A percentile compares a stretch with the other conserved stretches of the same genome.
Evolutionary conservation across 2,329 filamentous ascomycete genomes (phyloP).

Genomic region (Ascochyta fabae): DNA sequence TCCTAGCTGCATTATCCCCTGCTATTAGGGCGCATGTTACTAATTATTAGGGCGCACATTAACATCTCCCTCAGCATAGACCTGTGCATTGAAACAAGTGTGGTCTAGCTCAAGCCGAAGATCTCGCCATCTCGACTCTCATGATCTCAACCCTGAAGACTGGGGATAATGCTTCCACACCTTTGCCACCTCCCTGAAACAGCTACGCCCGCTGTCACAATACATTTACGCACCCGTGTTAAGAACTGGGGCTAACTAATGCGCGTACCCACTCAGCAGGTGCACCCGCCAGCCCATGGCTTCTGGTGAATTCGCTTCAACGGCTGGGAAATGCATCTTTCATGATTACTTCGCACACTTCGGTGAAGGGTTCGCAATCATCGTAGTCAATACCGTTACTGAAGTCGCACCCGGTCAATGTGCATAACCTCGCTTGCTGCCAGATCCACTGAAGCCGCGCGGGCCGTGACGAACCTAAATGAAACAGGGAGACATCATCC

Average conservation of each 20-base stretch:
- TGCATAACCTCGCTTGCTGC: not conserved
- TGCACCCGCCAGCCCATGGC: not conserved
- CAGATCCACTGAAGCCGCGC: slow-evolving; percentile 6
- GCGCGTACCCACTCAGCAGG: not conserved
- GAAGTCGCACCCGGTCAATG: not conserved
- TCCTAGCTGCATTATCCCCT: too few relatives aligned
- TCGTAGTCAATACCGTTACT: not conserved
- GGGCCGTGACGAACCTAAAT: slow-evolving; percentile 11
- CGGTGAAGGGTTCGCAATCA: too few relatives aligned
- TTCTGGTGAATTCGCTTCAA: not conserved
- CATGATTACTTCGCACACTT: not conserved
- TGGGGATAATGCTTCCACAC: not conserved
- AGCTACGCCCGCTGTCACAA: slow-evolving; percentile 13
- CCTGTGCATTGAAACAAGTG: not conserved
- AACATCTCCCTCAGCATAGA: not conserved
- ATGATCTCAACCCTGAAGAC: not conserved
- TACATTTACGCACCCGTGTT: not conserved
- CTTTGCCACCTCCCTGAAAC: slow-evolving; percentile 31
- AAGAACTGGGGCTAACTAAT: not conserved
- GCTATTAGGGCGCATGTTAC: too few relatives aligned
- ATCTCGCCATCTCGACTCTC: slow-evolving; percentile 5
- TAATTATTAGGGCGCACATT: too few relatives aligned
- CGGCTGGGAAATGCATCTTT: not conserved
- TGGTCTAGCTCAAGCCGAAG: not conserved
- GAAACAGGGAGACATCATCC: slow-evolving; percentile 7